Evolutionary conservation across 106 monocot genomes (phyloP).

Genomic region (Triglochin maritima): DNA sequence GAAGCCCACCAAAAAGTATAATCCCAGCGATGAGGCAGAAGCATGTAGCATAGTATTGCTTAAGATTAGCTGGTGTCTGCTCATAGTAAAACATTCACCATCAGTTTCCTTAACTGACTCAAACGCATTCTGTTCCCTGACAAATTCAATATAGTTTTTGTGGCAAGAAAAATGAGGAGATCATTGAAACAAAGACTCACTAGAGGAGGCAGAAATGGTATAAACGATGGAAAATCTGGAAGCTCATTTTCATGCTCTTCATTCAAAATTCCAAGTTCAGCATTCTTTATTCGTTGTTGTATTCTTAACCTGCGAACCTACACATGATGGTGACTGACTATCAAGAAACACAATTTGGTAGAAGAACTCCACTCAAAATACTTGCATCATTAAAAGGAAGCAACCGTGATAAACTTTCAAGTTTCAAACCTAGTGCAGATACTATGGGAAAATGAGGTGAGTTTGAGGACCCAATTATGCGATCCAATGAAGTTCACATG

Average conservation of each 20-base stretch:
- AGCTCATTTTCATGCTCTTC: constrained; percentile 81
- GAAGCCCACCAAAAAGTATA: constrained; percentile 79
- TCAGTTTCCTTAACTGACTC: too few species aligned
- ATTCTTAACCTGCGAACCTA: constrained; percentile 96
- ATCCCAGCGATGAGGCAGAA: constrained; percentile 73
- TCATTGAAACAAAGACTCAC: constrained; percentile 29
- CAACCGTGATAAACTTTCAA: too few species aligned
- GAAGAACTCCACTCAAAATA: too few species aligned
- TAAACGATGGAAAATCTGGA: constrained; percentile 98
- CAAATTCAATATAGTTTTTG: too few species aligned
- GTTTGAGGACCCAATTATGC: too few species aligned
- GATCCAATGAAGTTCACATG: too few species aligned
- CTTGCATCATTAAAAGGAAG: too few species aligned
- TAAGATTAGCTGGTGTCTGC: constrained; percentile 93
- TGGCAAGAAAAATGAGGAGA: background rate
- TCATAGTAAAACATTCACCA: constrained; percentile 12
- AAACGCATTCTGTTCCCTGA: too few species aligned
- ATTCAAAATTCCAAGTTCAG: constrained; percentile 72
- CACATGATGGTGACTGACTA: too few species aligned
- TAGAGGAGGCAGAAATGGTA: constrained; percentile 94
- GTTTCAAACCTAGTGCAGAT: too few species aligned
- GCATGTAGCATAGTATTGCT: constrained; percentile 77
- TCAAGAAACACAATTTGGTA: too few species aligned
- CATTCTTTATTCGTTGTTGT: constrained; percentile 91
- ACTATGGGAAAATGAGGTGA: too few species aligned